Percentiles rank a stretch among this genome's conserved stretches.
Conservation (phyloP, 2,329 filamentous ascomycete genomes). For the Fusarium pseudograminearum region DNA sequence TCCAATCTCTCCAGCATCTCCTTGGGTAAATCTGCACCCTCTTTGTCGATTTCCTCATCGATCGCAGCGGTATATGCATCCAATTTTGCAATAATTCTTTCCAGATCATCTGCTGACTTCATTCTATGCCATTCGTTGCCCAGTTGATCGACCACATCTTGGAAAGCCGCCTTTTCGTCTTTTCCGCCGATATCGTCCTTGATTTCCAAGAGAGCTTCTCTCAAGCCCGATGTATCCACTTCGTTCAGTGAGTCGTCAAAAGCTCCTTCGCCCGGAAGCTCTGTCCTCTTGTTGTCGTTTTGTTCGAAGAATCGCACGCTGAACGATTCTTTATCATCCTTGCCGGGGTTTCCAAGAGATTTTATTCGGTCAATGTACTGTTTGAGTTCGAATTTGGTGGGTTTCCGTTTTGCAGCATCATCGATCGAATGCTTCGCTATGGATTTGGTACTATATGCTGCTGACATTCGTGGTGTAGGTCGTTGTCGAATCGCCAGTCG, state of each 20-base stretch:
- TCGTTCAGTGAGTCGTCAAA: conserved; percentile 56
- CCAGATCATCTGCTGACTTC: conserved; percentile 51
- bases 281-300: conserved; percentile 52
- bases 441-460: conserved; percentile 51
- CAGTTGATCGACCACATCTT: conserved; percentile 52
- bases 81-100: conserved; percentile 52
- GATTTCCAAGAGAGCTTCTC: conserved; percentile 54
- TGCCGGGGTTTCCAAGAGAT: conserved; percentile 40
- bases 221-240: conserved; percentile 53
- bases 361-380: conserved; percentile 48
- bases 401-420: conserved; percentile 41
- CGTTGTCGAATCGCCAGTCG: conserved; percentile 49
- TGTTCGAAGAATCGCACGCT: conserved; percentile 64
- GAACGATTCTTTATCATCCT: conserved; percentile 39
- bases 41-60: conserved; percentile 52
- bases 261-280: conserved; percentile 55
- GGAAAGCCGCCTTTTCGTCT: conserved; percentile 52
- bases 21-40: conserved; percentile 49
- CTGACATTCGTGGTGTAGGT: conserved; percentile 45
- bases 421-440: conserved; percentile 29
- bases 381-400: conserved; percentile 45
- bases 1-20: conserved; percentile 52
- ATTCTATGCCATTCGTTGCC: conserved; percentile 50
- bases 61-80: conserved; percentile 53
- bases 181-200: conserved; percentile 54